Conservation (phyloP, 2,329 filamentous ascomycete genomes). For the Penicillium sp. region DNA sequence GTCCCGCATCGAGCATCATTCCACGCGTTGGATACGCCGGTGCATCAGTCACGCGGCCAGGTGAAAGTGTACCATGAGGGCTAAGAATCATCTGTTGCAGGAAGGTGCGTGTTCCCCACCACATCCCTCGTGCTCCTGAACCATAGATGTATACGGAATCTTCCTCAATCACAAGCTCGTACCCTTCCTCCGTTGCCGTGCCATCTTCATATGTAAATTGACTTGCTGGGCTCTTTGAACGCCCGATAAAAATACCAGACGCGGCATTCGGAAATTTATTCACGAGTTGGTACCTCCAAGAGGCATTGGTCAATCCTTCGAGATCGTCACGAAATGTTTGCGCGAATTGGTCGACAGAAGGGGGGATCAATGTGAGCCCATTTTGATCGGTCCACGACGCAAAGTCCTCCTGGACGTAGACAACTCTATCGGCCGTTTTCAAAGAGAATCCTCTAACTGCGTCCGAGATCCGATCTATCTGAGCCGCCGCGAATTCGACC, state of each 20-base stretch:
- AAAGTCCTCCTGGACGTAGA: constrained; percentile 45
- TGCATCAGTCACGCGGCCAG: constrained; percentile 49
- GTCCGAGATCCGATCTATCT: constrained; percentile 20
- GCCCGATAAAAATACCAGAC: constrained; percentile 47
- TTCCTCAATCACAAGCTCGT: constrained; percentile 43
- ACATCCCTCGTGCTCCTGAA: constrained; percentile 56
- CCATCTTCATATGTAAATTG: constrained; percentile 51
- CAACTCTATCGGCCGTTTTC: constrained; percentile 6
- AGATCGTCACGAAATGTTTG: constrained; percentile 49
- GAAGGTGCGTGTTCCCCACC: constrained; percentile 59
- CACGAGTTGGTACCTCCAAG: constrained; percentile 45
- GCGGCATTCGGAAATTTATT: constrained; percentile 32
- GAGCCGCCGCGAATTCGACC: constrained; percentile 31
- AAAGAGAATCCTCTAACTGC: constrained; percentile 24
- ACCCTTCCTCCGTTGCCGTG: constrained; percentile 50
- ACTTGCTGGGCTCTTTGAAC: constrained; percentile 14
- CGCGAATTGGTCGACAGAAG: constrained; percentile 52
- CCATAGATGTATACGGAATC: constrained; percentile 49
- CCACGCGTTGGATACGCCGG: constrained; percentile 55
- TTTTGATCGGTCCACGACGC: constrained; percentile 42
- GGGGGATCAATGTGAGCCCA: constrained; percentile 54
- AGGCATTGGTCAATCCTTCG: constrained; percentile 37
- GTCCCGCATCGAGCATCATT: constrained; percentile 54
- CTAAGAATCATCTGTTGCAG: constrained; percentile 52
- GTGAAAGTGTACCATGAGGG: constrained; percentile 37